phyloP scores from a whole-genome alignment of 23 red algal genomes.

The Gracilaria vermiculophylla region DNA sequence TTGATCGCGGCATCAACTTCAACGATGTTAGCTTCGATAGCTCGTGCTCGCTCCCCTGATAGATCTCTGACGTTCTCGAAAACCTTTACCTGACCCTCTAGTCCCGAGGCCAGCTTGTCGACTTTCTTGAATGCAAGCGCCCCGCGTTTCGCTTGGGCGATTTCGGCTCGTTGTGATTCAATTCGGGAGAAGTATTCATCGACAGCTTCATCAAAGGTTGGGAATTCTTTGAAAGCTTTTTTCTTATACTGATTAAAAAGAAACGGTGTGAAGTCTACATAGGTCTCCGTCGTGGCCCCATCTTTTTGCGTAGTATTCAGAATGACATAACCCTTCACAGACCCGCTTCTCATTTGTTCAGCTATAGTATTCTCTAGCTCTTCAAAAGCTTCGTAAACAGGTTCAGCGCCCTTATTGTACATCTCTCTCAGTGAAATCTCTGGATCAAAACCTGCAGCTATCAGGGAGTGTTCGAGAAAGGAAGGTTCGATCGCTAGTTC shows the following conservation, averaged over 20 bases:
- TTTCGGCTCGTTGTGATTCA: slow-evolving; percentile 55
- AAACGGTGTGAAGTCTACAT: slow-evolving; percentile 70
- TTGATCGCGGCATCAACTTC: slow-evolving; percentile 85
- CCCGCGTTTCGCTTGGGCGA: slow-evolving; percentile 62
- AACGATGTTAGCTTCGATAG: slow-evolving; percentile 84
- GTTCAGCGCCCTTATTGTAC: not conserved
- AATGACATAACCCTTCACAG: slow-evolving; percentile 35
- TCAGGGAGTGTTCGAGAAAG: slow-evolving; percentile 82
- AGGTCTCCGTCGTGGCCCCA: not conserved
- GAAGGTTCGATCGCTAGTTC: slow-evolving; percentile 69
- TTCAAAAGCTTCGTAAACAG: slow-evolving; percentile 23
- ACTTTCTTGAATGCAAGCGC: slow-evolving; percentile 73
- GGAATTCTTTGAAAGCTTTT: slow-evolving; percentile 33
- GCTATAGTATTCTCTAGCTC: slow-evolving; percentile 12
- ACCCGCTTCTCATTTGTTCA: slow-evolving; percentile 15
- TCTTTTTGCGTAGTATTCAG: not conserved
- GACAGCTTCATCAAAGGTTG: slow-evolving; percentile 91
- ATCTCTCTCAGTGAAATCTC: not conserved
- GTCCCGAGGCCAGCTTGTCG: slow-evolving; percentile 62
- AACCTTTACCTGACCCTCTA: slow-evolving; percentile 71
- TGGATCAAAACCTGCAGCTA: slow-evolving; percentile 41
- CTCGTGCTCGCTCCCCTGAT: slow-evolving; percentile 50
- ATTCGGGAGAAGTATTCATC: slow-evolving; percentile 87
- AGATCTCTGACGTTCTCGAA: slow-evolving; percentile 62
- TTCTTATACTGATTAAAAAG: slow-evolving; percentile 68